These are phyloP conservation scores for Phytophthora gonapodyides DNA, from an alignment of 352 stramenopile genomes.

Conservation along the genomic window DNA sequence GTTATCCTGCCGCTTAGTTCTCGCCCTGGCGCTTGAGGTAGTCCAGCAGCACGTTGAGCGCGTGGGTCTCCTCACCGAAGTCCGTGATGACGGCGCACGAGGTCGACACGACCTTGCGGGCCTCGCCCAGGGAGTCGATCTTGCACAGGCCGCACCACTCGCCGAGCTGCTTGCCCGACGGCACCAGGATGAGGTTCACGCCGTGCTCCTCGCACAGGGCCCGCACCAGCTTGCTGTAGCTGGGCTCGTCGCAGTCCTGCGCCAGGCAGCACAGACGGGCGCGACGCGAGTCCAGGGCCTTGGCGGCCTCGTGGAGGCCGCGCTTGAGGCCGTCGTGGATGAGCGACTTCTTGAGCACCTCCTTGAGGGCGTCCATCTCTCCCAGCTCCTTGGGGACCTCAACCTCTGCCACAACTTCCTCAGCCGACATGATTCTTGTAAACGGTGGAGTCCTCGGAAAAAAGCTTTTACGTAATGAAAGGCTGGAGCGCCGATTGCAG, in stretches of 20 bases:
- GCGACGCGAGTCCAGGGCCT: constrained; percentile 98
- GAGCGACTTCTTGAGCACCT: constrained; percentile 99
- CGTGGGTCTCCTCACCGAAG: constrained; percentile 99
- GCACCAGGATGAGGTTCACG: constrained; percentile 94
- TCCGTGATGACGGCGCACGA: constrained; percentile 99
- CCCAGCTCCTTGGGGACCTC: constrained; percentile 94
- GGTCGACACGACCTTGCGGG: constrained; percentile 98
- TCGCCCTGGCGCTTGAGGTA: constrained; percentile 97
- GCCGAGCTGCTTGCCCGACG: constrained; percentile 97
- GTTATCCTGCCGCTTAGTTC: constrained; percentile 62
- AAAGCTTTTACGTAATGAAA: constrained; percentile 50
- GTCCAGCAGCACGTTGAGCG: constrained; percentile 97
- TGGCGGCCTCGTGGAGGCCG: constrained; percentile 98
- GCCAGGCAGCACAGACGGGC: constrained; percentile 98
- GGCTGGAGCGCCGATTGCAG: background rate
- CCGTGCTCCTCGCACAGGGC: constrained; percentile 94
- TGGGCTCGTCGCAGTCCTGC: constrained; percentile 99
- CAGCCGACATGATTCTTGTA: constrained; percentile 86
- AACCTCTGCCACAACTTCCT: constrained; percentile 92
- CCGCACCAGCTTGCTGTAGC: constrained; percentile 99
- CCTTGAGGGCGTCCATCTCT: constrained; percentile 97
- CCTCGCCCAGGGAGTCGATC: constrained; percentile 96
- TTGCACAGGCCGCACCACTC: constrained; percentile 99
- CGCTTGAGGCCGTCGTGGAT: constrained; percentile 99
- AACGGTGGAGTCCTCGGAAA: constrained; percentile 46